Percentiles rank a stretch among this genome's conserved stretches.
These are phyloP conservation scores for Annulohypoxylon moriforme DNA, from an alignment of 495 filamentous ascomycete genomes.

Conservation along the genomic window DNA sequence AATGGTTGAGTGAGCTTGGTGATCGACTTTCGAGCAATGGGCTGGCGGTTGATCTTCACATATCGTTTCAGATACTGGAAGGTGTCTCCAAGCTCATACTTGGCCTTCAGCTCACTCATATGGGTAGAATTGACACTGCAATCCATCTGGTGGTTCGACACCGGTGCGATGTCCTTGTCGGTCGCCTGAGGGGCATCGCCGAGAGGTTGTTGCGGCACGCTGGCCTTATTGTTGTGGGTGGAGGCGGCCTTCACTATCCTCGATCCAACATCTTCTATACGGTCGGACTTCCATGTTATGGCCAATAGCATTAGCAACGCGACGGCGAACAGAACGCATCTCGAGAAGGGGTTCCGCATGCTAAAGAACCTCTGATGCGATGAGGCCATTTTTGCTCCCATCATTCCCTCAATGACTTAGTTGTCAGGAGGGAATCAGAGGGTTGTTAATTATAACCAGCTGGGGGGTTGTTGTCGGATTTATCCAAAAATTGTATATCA, in stretches of 20 bases:
- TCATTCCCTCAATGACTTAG: constrained; percentile 37
- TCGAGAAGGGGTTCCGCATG: constrained; percentile 58
- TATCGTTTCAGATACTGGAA: constrained; percentile 66
- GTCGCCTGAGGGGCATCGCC: constrained; percentile 31
- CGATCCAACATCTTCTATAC: constrained; percentile 52
- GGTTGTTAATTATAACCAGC: constrained; percentile 28
- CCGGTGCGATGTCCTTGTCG: constrained; percentile 35
- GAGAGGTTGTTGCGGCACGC: constrained; percentile 50
- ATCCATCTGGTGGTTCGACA: constrained; percentile 49
- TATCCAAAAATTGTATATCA: constrained; percentile 16
- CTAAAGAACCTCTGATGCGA: constrained; percentile 55
- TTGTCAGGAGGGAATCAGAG: constrained; percentile 35
- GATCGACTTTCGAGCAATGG: constrained; percentile 58
- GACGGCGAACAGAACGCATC: constrained; percentile 52
- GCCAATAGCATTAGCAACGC: constrained; percentile 51
- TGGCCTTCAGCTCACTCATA: constrained; percentile 54
- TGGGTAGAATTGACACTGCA: constrained; percentile 60
- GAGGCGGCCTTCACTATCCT: constrained; percentile 53
- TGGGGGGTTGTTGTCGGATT: constrained; percentile 2
- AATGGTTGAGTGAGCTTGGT: constrained; percentile 59
- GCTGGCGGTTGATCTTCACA: constrained; percentile 56
- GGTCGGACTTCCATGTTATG: constrained; percentile 52
- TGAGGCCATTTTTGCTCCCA: constrained; percentile 53
- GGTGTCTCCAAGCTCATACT: constrained; percentile 57
- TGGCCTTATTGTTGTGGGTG: constrained; percentile 44